Evolutionary conservation across 1,284 basidiomycete genomes (phyloP), one percentile per base, ranked within the genome.

Genomic region (Ceratobasidium sp.): DNA sequence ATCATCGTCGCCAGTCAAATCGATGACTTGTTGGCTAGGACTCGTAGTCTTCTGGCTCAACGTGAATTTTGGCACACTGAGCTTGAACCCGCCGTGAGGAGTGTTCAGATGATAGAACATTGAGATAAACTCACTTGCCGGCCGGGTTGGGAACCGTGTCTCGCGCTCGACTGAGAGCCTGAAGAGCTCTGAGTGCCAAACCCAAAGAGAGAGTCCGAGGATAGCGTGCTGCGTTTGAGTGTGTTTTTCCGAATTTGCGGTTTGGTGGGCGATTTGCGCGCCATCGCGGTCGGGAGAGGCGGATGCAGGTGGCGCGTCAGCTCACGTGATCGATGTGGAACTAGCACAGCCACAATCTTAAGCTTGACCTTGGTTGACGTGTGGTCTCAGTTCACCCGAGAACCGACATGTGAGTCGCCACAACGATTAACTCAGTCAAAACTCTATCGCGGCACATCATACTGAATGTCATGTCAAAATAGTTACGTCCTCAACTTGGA

Each of bases 31-130:
- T 52, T 50, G 28, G 9, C 55, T 0, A 1, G 57, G 57, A 34
- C 23, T 59, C 16, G 43, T 45, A 18, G 18, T 28, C 26, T 36
- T 34, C 30, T 71, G 69, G 46, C 69, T 71, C 2, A 71, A 16
- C 30, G 30, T 71, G 16, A 71, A 71, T 45, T 46, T 71, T 12
- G 69, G 69, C 8, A 60, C 23, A 39, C 69, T 71, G 26, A 71
- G 57, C 69, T 71, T 26, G 26, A 50, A 50, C 43, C 30, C 18
- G 1, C 16, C 18, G 21, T 59, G 21, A 39, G 34, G 36, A 23
- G 34, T 23, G 12, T 18, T 23, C 21, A 34, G 6, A 5, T 9
- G 16, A 52, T 23, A 4, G 2, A 36, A 41, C 41, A 26, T 21
- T 6, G 18, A 21, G 45, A 55, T 1, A 28, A 32, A 26, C 69